Evolutionary conservation across 345 rosid genomes (phyloP).

Genomic region (Brassica juncea): DNA sequence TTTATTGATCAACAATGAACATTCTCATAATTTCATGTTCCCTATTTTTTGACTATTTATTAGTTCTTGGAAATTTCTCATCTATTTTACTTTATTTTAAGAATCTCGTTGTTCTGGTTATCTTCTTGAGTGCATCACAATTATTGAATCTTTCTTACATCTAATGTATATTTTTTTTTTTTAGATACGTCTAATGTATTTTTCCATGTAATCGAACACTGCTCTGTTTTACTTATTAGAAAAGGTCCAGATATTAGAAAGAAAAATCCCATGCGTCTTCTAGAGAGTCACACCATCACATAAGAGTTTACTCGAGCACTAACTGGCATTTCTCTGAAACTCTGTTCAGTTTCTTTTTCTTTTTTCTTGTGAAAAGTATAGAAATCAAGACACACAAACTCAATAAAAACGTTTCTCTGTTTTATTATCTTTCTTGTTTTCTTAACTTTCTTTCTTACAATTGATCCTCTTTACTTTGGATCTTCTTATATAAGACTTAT

Average conservation of each 20-base stretch:
- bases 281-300: not conserved
- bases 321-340: conserved; percentile 13
- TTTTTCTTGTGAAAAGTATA: no score
- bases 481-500: no score
- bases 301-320: conserved; percentile 2
- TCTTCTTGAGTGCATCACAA: not conserved
- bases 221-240: not conserved
- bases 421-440: no score
- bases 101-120: not conserved
- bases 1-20: not conserved
- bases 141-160: not conserved
- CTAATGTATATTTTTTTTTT: not conserved
- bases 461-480: no score
- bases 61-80: not conserved
- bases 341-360: not conserved
- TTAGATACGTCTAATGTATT: no score
- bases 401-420: no score
- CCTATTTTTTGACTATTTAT: no score
- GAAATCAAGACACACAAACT: no score
- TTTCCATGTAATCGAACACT: no score
- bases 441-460: no score
- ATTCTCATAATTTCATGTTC: no score
- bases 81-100: not conserved
- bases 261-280: not conserved
- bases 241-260: not conserved